A percentile compares a stretch with the other conserved stretches of the same genome.
These are phyloP conservation scores for Pseudophaeomoniella oleicola DNA, from an alignment of 2,329 filamentous ascomycete species.

Conservation along the genomic window DNA sequence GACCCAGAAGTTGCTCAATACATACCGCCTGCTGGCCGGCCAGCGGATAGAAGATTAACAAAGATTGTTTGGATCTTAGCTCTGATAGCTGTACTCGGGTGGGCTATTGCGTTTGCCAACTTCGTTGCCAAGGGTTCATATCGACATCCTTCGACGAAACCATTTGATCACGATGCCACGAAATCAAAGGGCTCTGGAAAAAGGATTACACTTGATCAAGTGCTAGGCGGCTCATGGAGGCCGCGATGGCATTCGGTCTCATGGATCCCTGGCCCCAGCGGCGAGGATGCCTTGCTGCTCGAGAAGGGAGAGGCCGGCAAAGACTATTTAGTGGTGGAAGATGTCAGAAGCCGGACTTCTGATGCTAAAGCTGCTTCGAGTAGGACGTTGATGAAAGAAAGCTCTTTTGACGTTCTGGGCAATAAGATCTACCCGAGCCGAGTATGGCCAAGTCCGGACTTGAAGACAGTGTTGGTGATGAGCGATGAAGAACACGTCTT, in stretches of 20 bases:
- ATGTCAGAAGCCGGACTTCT: constrained; percentile 50
- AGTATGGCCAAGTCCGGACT: constrained; percentile 64
- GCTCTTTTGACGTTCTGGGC: constrained; percentile 45
- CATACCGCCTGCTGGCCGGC: constrained; percentile 3
- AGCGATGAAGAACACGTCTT: constrained; percentile 63
- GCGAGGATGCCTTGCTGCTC: constrained; percentile 65
- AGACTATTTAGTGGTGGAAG: constrained; percentile 72
- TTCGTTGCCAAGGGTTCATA: constrained; percentile 23
- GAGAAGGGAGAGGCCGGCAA: constrained; percentile 51
- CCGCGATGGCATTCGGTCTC: constrained; percentile 25
- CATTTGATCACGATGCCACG: constrained; percentile 16
- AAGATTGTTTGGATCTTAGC: constrained; percentile 25
- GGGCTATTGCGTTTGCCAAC: constrained; percentile 28
- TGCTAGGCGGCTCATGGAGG: constrained; percentile 23
- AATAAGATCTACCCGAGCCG: constrained; percentile 41
- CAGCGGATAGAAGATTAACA: constrained; percentile 16
- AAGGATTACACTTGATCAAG: constrained; percentile 26
- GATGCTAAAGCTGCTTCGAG: constrained; percentile 32
- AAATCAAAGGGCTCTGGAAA: constrained; percentile 22
- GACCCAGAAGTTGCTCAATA: constrained; percentile 13
- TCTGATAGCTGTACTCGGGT: constrained; percentile 27
- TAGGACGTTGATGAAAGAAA: constrained; percentile 60
- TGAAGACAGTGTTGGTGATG: constrained; percentile 74
- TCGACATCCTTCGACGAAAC: constrained; percentile 13
- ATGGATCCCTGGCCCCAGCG: constrained; percentile 32